A percentile compares a stretch with the other conserved stretches of the same genome.
These are phyloP conservation scores for Hymenoscyphus repandus DNA, from an alignment of 2,329 filamentous ascomycete species.

Conservation along the genomic window DNA sequence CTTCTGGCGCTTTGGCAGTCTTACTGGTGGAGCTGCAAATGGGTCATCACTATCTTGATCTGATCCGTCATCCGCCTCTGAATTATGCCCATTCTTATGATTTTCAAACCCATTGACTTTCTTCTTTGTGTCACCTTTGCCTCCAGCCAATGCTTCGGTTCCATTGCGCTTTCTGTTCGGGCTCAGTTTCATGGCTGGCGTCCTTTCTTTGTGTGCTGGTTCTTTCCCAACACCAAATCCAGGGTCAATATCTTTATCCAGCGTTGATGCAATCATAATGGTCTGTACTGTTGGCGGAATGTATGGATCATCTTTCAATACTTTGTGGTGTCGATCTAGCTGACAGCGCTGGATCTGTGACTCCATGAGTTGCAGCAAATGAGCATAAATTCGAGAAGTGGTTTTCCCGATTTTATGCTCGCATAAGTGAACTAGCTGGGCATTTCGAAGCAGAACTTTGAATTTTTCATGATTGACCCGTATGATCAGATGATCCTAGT, in stretches of 20 bases:
- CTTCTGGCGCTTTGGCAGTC: slow-evolving; percentile 32
- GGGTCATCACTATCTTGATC: slow-evolving; percentile 14
- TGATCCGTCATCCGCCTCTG: slow-evolving; percentile 5
- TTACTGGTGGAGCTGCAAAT: slow-evolving; percentile 14
- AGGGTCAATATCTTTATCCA: slow-evolving; percentile 49
- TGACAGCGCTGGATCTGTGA: slow-evolving; percentile 63
- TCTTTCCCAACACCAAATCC: slow-evolving; percentile 53
- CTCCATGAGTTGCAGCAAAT: slow-evolving; percentile 67
- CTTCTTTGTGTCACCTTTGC: slow-evolving; percentile 19
- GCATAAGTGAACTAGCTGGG: slow-evolving; percentile 68
- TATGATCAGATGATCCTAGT: slow-evolving; percentile 65
- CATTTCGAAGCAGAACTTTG: slow-evolving; percentile 74
- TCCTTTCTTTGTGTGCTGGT: slow-evolving; percentile 32
- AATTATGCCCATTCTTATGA: slow-evolving; percentile 10
- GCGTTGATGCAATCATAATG: slow-evolving; percentile 49
- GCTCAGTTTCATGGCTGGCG: slow-evolving; percentile 37
- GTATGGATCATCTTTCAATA: background rate
- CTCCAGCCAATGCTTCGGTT: slow-evolving; percentile 24
- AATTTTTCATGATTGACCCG: slow-evolving; percentile 83
- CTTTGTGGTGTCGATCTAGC: slow-evolving; percentile 38
- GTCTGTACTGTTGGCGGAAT: slow-evolving; percentile 39
- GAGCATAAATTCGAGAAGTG: slow-evolving; percentile 73
- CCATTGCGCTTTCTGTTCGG: slow-evolving; percentile 22
- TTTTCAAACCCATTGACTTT: slow-evolving; percentile 12
- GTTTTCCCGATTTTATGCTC: slow-evolving; percentile 64